Percentiles rank a stretch among this genome's conserved stretches.
Conservation (phyloP, 2,329 filamentous ascomycete species). For the Aspergillus intermedius region DNA sequence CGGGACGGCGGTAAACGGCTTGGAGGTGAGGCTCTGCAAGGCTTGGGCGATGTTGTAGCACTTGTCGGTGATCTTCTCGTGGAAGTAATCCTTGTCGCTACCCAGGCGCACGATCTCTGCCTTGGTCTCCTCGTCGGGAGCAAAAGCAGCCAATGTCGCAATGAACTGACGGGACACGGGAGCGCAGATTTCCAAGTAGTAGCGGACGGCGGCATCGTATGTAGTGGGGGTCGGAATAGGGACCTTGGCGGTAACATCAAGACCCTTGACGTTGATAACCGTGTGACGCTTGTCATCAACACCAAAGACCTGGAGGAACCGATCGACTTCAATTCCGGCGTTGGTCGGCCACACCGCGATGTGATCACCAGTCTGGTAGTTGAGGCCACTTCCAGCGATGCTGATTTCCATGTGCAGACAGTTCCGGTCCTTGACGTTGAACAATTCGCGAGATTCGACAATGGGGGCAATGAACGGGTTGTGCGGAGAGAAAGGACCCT, state of each 20-base stretch:
- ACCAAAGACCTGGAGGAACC: conserved; percentile 73
- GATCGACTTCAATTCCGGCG: conserved; percentile 82
- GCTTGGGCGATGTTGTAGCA: conserved; percentile 87
- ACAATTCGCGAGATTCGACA: conserved; percentile 81
- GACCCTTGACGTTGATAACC: conserved; percentile 81
- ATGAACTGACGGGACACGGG: conserved; percentile 95
- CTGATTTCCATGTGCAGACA: conserved; percentile 96
- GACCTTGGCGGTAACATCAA: conserved; percentile 93
- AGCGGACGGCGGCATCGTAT: conserved; percentile 85
- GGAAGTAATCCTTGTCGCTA: conserved; percentile 91
- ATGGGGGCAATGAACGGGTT: conserved; percentile 97
- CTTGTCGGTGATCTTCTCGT: conserved; percentile 71
- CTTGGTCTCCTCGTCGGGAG: conserved; percentile 77
- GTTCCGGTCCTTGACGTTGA: conserved; percentile 82
- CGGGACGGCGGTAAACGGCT: conserved; percentile 76
- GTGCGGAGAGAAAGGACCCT: conserved; percentile 90
- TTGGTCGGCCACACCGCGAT: conserved; percentile 97
- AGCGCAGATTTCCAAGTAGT: conserved; percentile 94
- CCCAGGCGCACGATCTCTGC: conserved; percentile 83
- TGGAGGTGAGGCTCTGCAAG: conserved; percentile 64
- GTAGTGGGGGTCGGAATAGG: conserved; percentile 96
- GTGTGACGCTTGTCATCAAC: conserved; percentile 69
- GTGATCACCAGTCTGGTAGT: conserved; percentile 95
- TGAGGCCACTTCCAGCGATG: conserved; percentile 79
- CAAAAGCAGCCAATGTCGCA: conserved; percentile 77